phyloP scores from a whole-genome alignment of 768 basidiomycete genomes.

The Russula lepida region DNA sequence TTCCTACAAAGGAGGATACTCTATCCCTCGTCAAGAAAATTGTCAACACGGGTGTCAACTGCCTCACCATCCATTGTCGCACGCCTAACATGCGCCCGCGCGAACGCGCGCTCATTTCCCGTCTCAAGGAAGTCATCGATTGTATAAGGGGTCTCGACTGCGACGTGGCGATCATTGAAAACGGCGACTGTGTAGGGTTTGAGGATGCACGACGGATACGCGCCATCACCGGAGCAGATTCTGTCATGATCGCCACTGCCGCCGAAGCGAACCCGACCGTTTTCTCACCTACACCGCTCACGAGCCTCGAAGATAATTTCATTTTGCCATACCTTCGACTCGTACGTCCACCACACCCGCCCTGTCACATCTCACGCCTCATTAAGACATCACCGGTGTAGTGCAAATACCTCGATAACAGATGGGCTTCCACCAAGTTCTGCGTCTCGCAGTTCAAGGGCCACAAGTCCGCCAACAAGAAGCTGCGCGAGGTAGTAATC shows the following conservation, averaged over 20 bases:
- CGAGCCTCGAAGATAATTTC: conserved; percentile 60
- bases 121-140: conserved; percentile 78
- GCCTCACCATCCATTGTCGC: conserved; percentile 90
- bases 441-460: conserved; percentile 79
- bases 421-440: conserved; percentile 83
- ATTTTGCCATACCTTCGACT: conserved; percentile 68
- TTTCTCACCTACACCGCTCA: conserved; percentile 61
- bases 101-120: conserved; percentile 69
- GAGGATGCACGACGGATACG: conserved; percentile 73
- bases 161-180: conserved; percentile 84
- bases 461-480: conserved; percentile 50
- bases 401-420: conserved; percentile 69
- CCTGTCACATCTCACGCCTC: conserved; percentile 5
- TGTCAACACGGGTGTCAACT: conserved; percentile 77
- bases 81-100: conserved; percentile 84
- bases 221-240: conserved; percentile 77
- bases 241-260: conserved; percentile 93
- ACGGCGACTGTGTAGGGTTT: conserved; percentile 82
- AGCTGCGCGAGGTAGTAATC: conserved; percentile 44
- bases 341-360: conserved; percentile 35
- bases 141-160: conserved; percentile 67
- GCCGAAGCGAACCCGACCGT: conserved; percentile 91
- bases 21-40: conserved; percentile 84
- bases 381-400: conserved; percentile 24
- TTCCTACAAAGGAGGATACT: conserved; percentile 83